Conservation (phyloP, 2,329 filamentous ascomycete genomes). For the Gyromitra esculenta region DNA sequence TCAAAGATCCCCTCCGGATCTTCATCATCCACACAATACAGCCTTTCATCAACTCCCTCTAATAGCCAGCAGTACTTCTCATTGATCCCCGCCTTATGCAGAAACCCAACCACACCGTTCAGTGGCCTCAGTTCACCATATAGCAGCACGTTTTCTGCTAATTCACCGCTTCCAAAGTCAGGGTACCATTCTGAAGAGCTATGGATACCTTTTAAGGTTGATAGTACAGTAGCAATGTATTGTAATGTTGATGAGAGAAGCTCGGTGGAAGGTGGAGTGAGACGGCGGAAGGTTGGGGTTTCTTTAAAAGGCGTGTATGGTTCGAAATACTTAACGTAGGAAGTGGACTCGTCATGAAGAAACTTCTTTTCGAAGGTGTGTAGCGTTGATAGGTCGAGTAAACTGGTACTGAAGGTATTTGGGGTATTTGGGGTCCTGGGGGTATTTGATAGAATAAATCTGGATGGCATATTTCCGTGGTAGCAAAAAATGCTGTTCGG, state of each 20-base stretch:
- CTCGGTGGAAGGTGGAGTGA: constrained; percentile 9
- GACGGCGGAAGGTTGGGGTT: neutral
- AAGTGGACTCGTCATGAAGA: neutral
- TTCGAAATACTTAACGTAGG: neutral
- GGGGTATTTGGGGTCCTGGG: neutral
- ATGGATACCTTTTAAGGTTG: neutral
- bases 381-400: neutral
- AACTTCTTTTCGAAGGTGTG: constrained; percentile 8
- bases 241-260: constrained; percentile 2
- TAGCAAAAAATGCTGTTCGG: neutral
- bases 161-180: constrained; percentile 1
- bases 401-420: neutral
- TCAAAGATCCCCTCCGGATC: constrained; percentile 17
- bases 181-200: constrained; percentile 13
- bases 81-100: constrained; percentile 11
- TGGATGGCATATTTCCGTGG: neutral
- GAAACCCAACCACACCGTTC: constrained; percentile 14
- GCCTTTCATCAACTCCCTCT: constrained; percentile 6
- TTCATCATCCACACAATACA: constrained; percentile 20
- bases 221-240: neutral
- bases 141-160: constrained; percentile 1
- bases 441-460: neutral
- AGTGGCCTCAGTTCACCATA: constrained; percentile 1
- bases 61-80: constrained; percentile 29
- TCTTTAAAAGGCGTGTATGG: constrained; percentile 7